Percentiles rank a stretch among this genome's conserved stretches.
Conservation (phyloP, 139 green algal genomes). For the Desmodesmus armatus region DNA sequence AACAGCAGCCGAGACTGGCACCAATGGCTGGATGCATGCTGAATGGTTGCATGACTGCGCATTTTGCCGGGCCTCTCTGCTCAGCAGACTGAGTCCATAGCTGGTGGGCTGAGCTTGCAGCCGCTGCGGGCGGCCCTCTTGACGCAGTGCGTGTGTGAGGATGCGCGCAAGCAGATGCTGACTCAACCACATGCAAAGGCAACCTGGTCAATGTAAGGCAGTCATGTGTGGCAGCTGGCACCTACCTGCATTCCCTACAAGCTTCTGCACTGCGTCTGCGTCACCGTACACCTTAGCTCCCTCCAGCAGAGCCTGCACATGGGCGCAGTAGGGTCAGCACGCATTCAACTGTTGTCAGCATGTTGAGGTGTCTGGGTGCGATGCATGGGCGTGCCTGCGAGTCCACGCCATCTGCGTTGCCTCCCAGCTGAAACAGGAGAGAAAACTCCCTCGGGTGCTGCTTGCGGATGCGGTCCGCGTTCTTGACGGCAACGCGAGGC, state of each 20-base stretch:
- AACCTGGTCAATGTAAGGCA: background rate
- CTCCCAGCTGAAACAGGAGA: slow-evolving; percentile 48
- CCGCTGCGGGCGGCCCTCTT: too few relatives aligned
- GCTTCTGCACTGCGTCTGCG: background rate
- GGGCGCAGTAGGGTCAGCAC: background rate
- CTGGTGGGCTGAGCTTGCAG: too few relatives aligned
- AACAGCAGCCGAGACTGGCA: background rate
- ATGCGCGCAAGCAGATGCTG: too few relatives aligned
- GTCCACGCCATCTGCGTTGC: background rate
- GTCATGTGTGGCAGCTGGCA: background rate
- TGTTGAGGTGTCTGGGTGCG: background rate
- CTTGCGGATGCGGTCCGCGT: background rate
- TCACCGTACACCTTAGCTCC: slow-evolving; percentile 16
- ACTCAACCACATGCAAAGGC: background rate
- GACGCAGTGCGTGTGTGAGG: too few relatives aligned
- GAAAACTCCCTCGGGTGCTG: slow-evolving; percentile 57
- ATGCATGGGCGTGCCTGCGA: background rate
- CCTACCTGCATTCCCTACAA: slow-evolving; percentile 6
- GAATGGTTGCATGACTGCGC: too few relatives aligned
- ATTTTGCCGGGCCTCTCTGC: too few relatives aligned
- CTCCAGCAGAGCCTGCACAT: slow-evolving; percentile 20
- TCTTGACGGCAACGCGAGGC: slow-evolving; percentile 30
- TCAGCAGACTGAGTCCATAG: too few relatives aligned
- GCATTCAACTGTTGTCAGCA: background rate
- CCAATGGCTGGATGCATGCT: background rate